Conservation (phyloP, 768 basidiomycete species). For the Xerocomus potaroensis region DNA sequence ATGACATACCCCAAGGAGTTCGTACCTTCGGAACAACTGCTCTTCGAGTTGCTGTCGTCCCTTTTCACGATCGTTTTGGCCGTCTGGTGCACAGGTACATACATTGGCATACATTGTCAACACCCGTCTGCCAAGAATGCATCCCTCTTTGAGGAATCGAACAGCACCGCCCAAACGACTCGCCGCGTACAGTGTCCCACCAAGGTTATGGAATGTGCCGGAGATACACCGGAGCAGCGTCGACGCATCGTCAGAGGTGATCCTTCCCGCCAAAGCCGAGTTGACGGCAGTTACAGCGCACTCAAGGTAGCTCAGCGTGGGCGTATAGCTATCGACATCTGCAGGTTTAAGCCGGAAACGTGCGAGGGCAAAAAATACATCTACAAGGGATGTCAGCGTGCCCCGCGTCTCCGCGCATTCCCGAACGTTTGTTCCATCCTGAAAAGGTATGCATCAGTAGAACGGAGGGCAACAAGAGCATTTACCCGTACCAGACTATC, state of each 20-base stretch:
- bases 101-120: slow-evolving; percentile 28
- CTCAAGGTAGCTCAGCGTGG: slow-evolving; percentile 44
- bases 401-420: slow-evolving; percentile 28
- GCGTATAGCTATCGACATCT: slow-evolving; percentile 44
- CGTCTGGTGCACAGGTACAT: slow-evolving; percentile 3
- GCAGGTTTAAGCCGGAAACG: slow-evolving; percentile 37
- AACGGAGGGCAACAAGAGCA: not conserved
- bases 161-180: slow-evolving; percentile 58
- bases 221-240: slow-evolving; percentile 68
- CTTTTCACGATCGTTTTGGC: slow-evolving; percentile 26
- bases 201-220: slow-evolving; percentile 66
- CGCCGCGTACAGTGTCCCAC: slow-evolving; percentile 65
- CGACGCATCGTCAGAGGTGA: slow-evolving; percentile 27
- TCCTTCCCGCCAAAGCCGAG: slow-evolving; percentile 1
- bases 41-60: slow-evolving; percentile 58
- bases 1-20: slow-evolving; percentile 75
- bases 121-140: slow-evolving; percentile 48
- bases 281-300: slow-evolving; percentile 34
- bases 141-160: slow-evolving; percentile 62
- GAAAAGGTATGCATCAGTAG: not conserved
- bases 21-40: slow-evolving; percentile 70
- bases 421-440: slow-evolving; percentile 4
- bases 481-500: slow-evolving; percentile 30
- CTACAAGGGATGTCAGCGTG: slow-evolving; percentile 42
- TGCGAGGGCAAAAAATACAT: slow-evolving; percentile 54